phyloP scores from a whole-genome alignment of 1,139 yeast species.

The Pichia sorboxylosa region DNA sequence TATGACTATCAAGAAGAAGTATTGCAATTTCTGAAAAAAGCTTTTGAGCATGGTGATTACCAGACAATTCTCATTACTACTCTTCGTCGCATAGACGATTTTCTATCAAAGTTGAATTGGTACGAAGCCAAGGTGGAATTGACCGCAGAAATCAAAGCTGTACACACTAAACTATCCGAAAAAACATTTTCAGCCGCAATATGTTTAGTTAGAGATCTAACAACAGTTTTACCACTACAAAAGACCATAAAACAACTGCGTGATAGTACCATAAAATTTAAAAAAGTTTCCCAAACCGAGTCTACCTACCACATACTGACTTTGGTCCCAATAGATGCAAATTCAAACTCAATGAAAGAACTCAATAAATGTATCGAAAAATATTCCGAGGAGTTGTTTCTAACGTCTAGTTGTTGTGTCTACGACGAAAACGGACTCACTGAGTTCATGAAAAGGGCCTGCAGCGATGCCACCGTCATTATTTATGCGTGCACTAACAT shows the following conservation, averaged over 20 bases:
- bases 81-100: slow-evolving; percentile 32
- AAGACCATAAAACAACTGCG: slow-evolving; percentile 29
- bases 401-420: no score
- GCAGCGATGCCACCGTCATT: slow-evolving; percentile 43
- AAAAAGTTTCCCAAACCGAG: no score
- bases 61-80: slow-evolving; percentile 32
- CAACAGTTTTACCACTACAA: slow-evolving; percentile 40
- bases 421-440: slow-evolving; percentile 56
- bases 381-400: no score
- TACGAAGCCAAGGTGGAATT: slow-evolving; percentile 26
- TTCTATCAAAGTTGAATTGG: slow-evolving; percentile 39
- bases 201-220: slow-evolving; percentile 45
- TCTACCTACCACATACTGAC: no score
- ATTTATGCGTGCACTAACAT: slow-evolving; percentile 53
- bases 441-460: slow-evolving; percentile 41
- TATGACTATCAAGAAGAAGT: slow-evolving; percentile 49
- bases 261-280: no score
- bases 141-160: slow-evolving; percentile 28
- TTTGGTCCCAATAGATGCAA: no score
- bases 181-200: slow-evolving; percentile 43
- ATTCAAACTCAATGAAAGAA: no score
- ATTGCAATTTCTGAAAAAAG: slow-evolving; percentile 41
- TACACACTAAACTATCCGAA: slow-evolving; percentile 36
- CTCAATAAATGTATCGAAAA: no score
- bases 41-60: slow-evolving; percentile 41